Evolutionary conservation across 2,329 filamentous ascomycete species (phyloP), one percentile per base, ranked within the genome.

Genomic region (Pseudomassariella vexata): DNA sequence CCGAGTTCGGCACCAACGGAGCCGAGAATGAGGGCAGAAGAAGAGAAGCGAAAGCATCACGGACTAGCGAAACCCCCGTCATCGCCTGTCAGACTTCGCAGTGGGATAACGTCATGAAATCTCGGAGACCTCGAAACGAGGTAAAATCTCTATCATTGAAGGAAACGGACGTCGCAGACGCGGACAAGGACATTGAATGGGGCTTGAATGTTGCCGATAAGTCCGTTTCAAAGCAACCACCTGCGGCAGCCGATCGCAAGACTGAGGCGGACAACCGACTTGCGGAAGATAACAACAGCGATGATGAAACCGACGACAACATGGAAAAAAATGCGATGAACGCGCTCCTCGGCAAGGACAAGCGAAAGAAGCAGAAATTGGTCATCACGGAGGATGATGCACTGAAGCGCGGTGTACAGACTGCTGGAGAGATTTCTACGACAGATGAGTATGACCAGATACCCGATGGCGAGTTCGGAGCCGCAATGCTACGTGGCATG

Each of bases 401-500:
- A 3, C 89, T 87, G 49, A 67, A 68, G 19, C 71, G 75, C 17
- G 85, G 90, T 53, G 73, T 89, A 19, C 68, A 73, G 9, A 65
- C 73, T 17, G 82, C 87, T 1, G 88, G 87, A 1, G 83, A 87
- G 15, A 70, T 76, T 19, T 81, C 87, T 4, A 85, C 79, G 0
- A 64, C 94, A 12, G 84, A 85, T 20, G 86, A 92, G 49, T 96
- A 96, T 60, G 82, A 84, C 37, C 79, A 82, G 9, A 82, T 95
- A 40, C 90, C 92, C 0, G 87, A 96, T 11, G 90, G 95, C 46
- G 88, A 95, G 47, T 98, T 96, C 44, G 92, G 92, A 6, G 84
- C 88, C 12, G 88, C 89, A 1, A 69, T 96, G 42, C 70, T 98
- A 21, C 79, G 89, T 19, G 88, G 89, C 8, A 95, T 96, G 85